Evolutionary conservation across 2,329 filamentous ascomycete species (phyloP).

Genomic region (Colletotrichum chlorophyti): DNA sequence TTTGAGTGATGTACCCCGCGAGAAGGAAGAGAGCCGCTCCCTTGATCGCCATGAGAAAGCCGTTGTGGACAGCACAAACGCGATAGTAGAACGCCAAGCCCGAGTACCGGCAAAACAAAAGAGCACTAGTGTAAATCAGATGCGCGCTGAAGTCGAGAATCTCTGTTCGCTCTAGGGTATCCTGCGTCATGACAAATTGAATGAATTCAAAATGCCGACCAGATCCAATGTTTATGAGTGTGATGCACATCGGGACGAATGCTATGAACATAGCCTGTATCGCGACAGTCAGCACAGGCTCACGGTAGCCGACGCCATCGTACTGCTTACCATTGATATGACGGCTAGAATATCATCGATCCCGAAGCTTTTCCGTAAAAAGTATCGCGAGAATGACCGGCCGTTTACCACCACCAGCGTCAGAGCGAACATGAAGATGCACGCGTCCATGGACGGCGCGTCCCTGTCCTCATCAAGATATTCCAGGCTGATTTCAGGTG

Average conservation of each 20-base stretch:
- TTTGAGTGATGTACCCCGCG: conserved; percentile 52
- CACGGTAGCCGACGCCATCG: background rate
- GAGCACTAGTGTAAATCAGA: conserved; percentile 56
- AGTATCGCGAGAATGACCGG: conserved; percentile 42
- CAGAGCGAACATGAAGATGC: conserved; percentile 44
- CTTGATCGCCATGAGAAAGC: conserved; percentile 43
- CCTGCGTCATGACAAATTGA: conserved; percentile 51
- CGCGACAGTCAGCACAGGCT: conserved; percentile 26
- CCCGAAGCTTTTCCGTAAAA: conserved; percentile 45
- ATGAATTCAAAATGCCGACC: conserved; percentile 54
- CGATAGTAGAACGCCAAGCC: conserved; percentile 59
- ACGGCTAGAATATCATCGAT: conserved; percentile 46
- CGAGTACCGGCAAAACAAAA: conserved; percentile 57
- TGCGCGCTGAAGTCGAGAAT: conserved; percentile 57
- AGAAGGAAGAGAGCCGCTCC: conserved; percentile 44
- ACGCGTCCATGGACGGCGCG: conserved; percentile 44
- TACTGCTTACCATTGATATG: conserved; percentile 40
- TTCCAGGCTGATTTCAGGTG: conserved; percentile 39
- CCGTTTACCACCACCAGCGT: conserved; percentile 42
- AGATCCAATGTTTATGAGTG: conserved; percentile 54
- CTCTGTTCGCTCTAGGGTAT: conserved; percentile 49
- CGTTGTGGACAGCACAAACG: conserved; percentile 46
- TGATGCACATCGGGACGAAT: conserved; percentile 50
- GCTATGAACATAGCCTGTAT: conserved; percentile 39
- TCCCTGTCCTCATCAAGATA: conserved; percentile 46